Conservation (phyloP, 441 rosid species). For the Pelargonium fulgidum region DNA sequence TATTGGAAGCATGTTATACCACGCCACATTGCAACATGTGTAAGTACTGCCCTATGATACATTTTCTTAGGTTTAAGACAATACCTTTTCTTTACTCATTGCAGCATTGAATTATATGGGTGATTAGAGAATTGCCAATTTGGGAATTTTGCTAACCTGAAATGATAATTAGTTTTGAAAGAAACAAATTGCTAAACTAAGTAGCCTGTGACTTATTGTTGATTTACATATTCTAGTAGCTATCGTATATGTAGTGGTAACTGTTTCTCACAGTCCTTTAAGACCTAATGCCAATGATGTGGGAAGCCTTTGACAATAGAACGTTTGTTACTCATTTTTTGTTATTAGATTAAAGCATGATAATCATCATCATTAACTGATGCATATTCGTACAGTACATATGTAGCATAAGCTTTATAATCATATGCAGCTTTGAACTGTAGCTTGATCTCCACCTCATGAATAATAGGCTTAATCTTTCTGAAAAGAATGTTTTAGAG, state of each 20-base stretch:
- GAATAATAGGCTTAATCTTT: not conserved
- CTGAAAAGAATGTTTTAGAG: not conserved
- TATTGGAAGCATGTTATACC: constrained; percentile 28
- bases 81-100: not conserved
- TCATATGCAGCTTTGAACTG: not conserved
- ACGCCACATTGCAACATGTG: constrained; percentile 24
- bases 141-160: not conserved
- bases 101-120: not conserved
- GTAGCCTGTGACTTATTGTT: not conserved
- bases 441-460: not conserved
- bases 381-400: not conserved
- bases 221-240: not conserved
- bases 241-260: not conserved
- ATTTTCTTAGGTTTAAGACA: not conserved
- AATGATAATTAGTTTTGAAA: not conserved
- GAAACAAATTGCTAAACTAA: not conserved
- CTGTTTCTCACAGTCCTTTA: not conserved
- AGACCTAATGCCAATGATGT: not conserved
- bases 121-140: not conserved
- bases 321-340: not conserved
- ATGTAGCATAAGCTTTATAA: too few species aligned
- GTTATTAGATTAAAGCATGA: not conserved
- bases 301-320: not conserved
- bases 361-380: not conserved
- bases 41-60: constrained; percentile 12